phyloP scores from a whole-genome alignment of 2,329 filamentous ascomycete genomes.

The Trichoderma cornu-damae region DNA sequence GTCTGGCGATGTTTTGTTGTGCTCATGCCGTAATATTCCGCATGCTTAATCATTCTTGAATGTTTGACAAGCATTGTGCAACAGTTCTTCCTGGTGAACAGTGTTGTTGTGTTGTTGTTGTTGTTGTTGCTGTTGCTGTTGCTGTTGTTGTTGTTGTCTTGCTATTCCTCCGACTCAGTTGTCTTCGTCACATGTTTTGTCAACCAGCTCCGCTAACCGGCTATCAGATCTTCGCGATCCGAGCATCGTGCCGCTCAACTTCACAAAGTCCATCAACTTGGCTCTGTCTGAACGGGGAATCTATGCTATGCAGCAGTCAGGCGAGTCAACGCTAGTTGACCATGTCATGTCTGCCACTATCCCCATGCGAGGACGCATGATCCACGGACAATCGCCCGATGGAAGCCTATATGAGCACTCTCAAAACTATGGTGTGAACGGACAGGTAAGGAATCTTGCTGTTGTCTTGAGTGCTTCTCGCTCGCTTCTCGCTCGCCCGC shows the following conservation, averaged over 20 bases:
- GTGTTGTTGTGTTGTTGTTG: background rate
- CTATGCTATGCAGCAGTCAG: slow-evolving; percentile 72
- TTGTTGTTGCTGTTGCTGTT: too few species aligned
- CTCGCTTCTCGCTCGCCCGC: too few species aligned
- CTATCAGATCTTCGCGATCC: slow-evolving; percentile 80
- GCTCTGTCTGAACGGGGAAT: slow-evolving; percentile 92
- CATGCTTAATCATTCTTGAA: background rate
- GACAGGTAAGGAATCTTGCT: slow-evolving; percentile 61
- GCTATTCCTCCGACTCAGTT: background rate
- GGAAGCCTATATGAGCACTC: slow-evolving; percentile 70
- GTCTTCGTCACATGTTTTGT: background rate
- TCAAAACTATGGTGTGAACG: slow-evolving; percentile 89
- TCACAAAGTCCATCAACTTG: slow-evolving; percentile 97
- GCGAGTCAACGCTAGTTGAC: slow-evolving; percentile 62
- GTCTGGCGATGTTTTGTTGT: background rate
- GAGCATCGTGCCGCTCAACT: slow-evolving; percentile 79
- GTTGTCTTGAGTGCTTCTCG: too few species aligned
- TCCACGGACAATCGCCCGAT: slow-evolving; percentile 64
- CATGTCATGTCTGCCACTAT: slow-evolving; percentile 73
- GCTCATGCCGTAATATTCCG: background rate
- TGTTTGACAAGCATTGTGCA: background rate
- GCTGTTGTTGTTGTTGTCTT: background rate
- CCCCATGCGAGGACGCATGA: slow-evolving; percentile 95
- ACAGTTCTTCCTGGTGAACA: background rate
- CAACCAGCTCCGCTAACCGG: slow-evolving; percentile 7